Conservation (phyloP, 2,329 filamentous ascomycete species). For the Cercospora sp. region DNA sequence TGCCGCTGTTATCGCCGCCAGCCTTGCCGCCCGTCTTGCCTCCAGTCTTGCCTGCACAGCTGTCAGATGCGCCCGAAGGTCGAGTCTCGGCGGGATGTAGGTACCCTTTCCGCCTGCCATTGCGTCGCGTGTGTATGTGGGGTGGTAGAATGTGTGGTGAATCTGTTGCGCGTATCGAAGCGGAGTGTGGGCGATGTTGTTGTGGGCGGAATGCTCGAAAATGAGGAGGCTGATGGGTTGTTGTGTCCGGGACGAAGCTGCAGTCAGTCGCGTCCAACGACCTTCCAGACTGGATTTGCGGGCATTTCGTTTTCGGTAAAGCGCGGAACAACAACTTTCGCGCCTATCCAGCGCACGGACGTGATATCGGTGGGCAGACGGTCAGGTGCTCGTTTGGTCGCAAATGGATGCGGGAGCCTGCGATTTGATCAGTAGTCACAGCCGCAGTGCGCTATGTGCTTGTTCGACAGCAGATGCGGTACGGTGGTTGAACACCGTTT, state of each 20-base stretch:
- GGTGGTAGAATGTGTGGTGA: slow-evolving; percentile 3
- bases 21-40: slow-evolving; percentile 89
- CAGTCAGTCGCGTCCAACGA: slow-evolving; percentile 8
- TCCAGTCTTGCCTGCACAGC: slow-evolving; percentile 58
- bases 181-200: slow-evolving; percentile 9
- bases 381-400: neutral
- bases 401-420: neutral
- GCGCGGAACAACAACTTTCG: slow-evolving; percentile 12
- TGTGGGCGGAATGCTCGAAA: slow-evolving; percentile 17
- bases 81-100: slow-evolving; percentile 43
- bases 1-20: slow-evolving; percentile 68
- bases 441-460: neutral
- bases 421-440: slow-evolving; percentile 2
- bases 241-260: slow-evolving; percentile 10
- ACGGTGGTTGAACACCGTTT: neutral
- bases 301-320: slow-evolving; percentile 13
- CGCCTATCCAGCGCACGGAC: slow-evolving; percentile 2
- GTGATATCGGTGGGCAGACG: neutral
- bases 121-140: slow-evolving; percentile 22
- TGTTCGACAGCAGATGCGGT: neutral
- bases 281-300: slow-evolving; percentile 14
- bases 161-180: slow-evolving; percentile 12
- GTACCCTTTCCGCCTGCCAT: slow-evolving; percentile 94
- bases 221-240: slow-evolving; percentile 13
- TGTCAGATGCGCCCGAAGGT: slow-evolving; percentile 35